These are phyloP conservation scores for Phylloporus arenicola DNA, from an alignment of 768 basidiomycete species.

Conservation along the genomic window DNA sequence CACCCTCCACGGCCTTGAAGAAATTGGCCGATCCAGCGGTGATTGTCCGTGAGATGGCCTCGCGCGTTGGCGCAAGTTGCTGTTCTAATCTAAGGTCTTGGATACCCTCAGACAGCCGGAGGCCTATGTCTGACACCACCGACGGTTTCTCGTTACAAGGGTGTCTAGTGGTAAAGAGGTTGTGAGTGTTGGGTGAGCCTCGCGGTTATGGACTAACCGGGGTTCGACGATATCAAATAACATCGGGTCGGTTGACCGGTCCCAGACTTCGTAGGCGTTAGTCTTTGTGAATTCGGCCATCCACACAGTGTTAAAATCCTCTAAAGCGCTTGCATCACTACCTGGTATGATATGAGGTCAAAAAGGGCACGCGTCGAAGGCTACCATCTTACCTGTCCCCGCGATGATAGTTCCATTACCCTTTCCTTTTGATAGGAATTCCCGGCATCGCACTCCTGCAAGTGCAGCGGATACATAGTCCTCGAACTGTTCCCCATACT, in stretches of 20 bases:
- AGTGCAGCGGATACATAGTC: conserved; percentile 91
- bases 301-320: conserved; percentile 88
- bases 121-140: conserved; percentile 84
- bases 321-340: conserved; percentile 51
- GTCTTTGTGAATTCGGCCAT: conserved; percentile 84
- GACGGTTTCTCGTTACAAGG: conserved; percentile 90
- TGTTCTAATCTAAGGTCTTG: conserved; percentile 92
- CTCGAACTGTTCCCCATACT: conserved; percentile 51
- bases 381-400: conserved; percentile 40
- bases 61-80: conserved; percentile 88
- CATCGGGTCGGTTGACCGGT: conserved; percentile 82
- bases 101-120: conserved; percentile 88
- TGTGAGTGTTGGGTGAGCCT: conserved; percentile 1
- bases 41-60: conserved; percentile 78
- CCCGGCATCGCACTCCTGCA: conserved; percentile 83
- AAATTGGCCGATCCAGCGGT: conserved; percentile 71
- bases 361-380: neutral
- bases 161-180: conserved; percentile 48
- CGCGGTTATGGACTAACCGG: conserved; percentile 42
- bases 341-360: conserved; percentile 33
- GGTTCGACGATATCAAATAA: conserved; percentile 96
- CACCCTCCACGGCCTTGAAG: conserved; percentile 87
- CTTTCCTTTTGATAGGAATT: conserved; percentile 72
- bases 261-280: conserved; percentile 86
- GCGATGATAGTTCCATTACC: conserved; percentile 59